Conservation (phyloP, 805 yeast species). For the Metschnikowia proteae region DNA sequence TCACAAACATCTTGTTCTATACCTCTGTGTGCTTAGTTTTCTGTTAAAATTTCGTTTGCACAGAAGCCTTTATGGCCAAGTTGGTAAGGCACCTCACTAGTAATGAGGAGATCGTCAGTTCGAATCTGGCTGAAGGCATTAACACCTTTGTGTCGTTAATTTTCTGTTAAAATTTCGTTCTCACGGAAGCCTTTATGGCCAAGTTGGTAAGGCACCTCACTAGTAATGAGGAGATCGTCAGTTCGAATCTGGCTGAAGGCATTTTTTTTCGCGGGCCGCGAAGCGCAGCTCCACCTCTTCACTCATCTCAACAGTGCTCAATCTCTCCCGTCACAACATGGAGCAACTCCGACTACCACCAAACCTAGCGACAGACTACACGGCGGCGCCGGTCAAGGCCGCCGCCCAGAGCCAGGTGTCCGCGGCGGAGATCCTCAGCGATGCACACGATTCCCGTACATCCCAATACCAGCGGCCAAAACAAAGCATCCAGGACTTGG, state of each 20-base stretch:
- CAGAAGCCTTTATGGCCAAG: slow-evolving; percentile 20
- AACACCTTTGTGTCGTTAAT: too few relatives aligned
- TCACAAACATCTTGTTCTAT: too few relatives aligned
- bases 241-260: slow-evolving; percentile 19
- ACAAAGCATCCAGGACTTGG: slow-evolving; percentile 62
- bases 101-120: too few relatives aligned
- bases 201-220: slow-evolving; percentile 15
- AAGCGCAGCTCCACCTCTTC: neutral
- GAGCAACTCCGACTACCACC: slow-evolving; percentile 13
- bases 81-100: slow-evolving; percentile 11
- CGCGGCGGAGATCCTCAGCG: slow-evolving; percentile 59
- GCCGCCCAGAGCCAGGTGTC: slow-evolving; percentile 53
- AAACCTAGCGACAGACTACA: slow-evolving; percentile 9
- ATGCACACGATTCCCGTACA: slow-evolving; percentile 52
- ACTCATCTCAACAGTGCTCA: neutral
- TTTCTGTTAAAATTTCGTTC: too few relatives aligned
- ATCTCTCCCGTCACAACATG: slow-evolving; percentile 3
- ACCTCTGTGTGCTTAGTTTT: too few relatives aligned
- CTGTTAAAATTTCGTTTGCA: neutral
- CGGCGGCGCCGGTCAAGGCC: neutral
- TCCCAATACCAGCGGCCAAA: slow-evolving; percentile 37
- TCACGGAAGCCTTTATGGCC: slow-evolving; percentile 18
- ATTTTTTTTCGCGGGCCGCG: slow-evolving; percentile 4
- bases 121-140: slow-evolving; percentile 20
- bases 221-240: too few relatives aligned